Conservation (phyloP, 805 yeast species). For the Ogataea kodamae region DNA sequence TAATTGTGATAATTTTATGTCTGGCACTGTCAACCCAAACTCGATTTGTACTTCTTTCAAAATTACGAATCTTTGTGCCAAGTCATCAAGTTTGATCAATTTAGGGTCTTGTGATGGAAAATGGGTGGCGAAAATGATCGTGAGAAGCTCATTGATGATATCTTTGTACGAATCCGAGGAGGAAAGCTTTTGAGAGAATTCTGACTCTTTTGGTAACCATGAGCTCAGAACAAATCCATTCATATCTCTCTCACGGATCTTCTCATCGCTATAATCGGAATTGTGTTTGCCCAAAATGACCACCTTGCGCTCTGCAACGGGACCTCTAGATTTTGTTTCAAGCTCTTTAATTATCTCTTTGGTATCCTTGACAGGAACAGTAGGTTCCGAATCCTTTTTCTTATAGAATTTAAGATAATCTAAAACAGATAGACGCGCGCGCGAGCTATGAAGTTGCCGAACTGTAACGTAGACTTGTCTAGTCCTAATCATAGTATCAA, state of each 20-base stretch:
- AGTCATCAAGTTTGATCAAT: conserved; percentile 33
- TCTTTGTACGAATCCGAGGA: conserved; percentile 11
- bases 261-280: conserved; percentile 25
- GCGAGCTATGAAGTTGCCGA: conserved; percentile 16
- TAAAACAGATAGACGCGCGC: conserved; percentile 22
- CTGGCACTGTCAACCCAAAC: conserved; percentile 53
- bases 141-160: conserved; percentile 17
- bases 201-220: conserved; percentile 32
- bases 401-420: conserved; percentile 35
- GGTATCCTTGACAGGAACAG: conserved; percentile 23
- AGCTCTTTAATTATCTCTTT: conserved; percentile 30
- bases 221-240: conserved; percentile 29
- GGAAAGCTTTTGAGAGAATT: conserved; percentile 13
- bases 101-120: conserved; percentile 5
- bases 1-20: conserved; percentile 42
- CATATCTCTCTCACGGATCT: conserved; percentile 21
- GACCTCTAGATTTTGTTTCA: conserved; percentile 21
- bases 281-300: conserved; percentile 32
- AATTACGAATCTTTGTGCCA: conserved; percentile 46
- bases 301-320: conserved; percentile 17
- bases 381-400: conserved; percentile 14
- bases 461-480: conserved; percentile 2
- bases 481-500: conserved; percentile 2
- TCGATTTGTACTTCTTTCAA: conserved; percentile 45
- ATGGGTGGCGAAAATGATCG: conserved; percentile 13